Conservation (phyloP, 2,329 filamentous ascomycete species). For the Beauveria brongniartii region DNA sequence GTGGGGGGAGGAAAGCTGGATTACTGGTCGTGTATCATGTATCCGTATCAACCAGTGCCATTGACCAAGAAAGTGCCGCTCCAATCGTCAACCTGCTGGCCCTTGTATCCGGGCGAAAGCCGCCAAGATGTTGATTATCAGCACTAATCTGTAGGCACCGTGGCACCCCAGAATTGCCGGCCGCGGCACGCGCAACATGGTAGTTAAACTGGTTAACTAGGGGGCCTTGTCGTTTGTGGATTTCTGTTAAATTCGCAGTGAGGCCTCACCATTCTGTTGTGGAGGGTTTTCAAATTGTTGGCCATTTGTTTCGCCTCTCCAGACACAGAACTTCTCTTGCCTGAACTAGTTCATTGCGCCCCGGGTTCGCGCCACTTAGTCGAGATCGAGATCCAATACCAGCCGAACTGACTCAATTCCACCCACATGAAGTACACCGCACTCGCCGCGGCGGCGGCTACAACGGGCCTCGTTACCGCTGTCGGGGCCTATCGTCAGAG, state of each 20-base stretch:
- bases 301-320: neutral
- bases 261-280: neutral
- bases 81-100: neutral
- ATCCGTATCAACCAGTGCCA: neutral
- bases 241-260: neutral
- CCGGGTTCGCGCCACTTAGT: neutral
- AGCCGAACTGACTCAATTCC: neutral
- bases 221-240: neutral
- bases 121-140: constrained; percentile 1
- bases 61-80: neutral
- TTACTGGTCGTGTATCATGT: neutral
- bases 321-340: neutral
- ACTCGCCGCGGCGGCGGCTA: neutral
- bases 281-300: neutral
- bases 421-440: neutral
- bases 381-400: no score
- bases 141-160: neutral
- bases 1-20: neutral
- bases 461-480: neutral
- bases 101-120: neutral
- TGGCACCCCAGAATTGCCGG: neutral
- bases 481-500: neutral
- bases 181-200: neutral
- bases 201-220: neutral
- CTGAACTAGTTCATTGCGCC: neutral